phyloP scores from a whole-genome alignment of 768 basidiomycete species.

The Trichaptum fuscoviolaceum region DNA sequence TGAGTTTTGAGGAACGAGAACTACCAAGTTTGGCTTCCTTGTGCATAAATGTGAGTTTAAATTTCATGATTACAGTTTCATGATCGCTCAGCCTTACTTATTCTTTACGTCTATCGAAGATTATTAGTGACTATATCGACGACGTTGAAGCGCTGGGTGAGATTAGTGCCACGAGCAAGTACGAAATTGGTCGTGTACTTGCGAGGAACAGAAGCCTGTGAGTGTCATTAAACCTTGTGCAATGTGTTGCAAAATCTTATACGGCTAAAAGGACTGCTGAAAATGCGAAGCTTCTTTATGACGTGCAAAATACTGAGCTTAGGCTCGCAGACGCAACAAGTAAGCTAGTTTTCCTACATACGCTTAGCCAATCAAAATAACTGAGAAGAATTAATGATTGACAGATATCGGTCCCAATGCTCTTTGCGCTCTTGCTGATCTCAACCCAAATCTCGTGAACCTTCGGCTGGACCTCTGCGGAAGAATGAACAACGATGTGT shows the following conservation, averaged over 20 bases:
- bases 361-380: neutral
- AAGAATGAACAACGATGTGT: conserved; percentile 58
- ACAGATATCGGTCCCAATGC: conserved; percentile 66
- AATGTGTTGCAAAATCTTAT: conserved; percentile 8
- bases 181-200: conserved; percentile 77
- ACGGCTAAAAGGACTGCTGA: conserved; percentile 53
- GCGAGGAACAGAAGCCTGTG: conserved; percentile 79
- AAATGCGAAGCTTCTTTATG: conserved; percentile 84
- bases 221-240: conserved; percentile 25
- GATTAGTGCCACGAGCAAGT: conserved; percentile 79
- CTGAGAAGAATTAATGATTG: neutral
- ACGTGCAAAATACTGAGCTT: conserved; percentile 57
- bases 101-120: conserved; percentile 31
- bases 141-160: conserved; percentile 88
- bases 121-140: conserved; percentile 81
- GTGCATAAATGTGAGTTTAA: conserved; percentile 65
- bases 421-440: conserved; percentile 61
- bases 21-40: conserved; percentile 69
- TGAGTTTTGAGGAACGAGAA: conserved; percentile 62
- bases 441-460: conserved; percentile 79
- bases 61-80: neutral
- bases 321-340: conserved; percentile 87
- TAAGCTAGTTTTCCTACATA: conserved; percentile 33
- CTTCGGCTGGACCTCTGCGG: conserved; percentile 87
- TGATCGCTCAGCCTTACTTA: conserved; percentile 1